Percentiles rank a stretch among this genome's conserved stretches.
phyloP scores from a whole-genome alignment of 176 grass and related monocot species.

The Oryza punctata region DNA sequence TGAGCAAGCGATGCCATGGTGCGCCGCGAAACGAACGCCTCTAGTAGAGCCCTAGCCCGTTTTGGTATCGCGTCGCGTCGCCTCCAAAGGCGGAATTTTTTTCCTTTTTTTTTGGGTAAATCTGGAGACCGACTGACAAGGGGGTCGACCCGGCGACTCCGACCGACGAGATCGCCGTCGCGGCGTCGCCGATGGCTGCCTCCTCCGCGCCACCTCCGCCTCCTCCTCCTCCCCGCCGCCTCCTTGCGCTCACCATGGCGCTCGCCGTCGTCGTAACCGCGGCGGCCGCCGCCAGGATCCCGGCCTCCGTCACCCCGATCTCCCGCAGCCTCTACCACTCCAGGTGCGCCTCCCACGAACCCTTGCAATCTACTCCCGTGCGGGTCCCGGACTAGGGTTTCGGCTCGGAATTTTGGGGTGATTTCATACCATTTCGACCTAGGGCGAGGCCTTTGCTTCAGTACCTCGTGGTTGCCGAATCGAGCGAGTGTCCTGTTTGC shows the following conservation, averaged over 20 bases:
- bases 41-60: not conserved
- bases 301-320: constrained; percentile 47
- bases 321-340: constrained; percentile 78
- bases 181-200: not conserved
- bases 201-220: not conserved
- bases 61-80: not conserved
- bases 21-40: not conserved
- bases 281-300: constrained; percentile 28
- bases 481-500: too few species aligned
- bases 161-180: not conserved
- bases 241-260: constrained; percentile 18
- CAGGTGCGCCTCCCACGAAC: constrained; percentile 41
- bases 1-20: not conserved
- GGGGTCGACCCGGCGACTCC: not conserved
- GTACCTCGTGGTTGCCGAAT: not conserved
- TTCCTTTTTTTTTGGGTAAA: not conserved
- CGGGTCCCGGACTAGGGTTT: not conserved
- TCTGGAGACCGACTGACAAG: not conserved
- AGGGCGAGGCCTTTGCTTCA: not conserved
- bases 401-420: not conserved
- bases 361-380: not conserved
- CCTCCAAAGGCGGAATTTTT: not conserved
- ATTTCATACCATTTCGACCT: not conserved
- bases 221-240: not conserved
- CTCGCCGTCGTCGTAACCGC: constrained; percentile 8